Conservation (phyloP, 805 yeast genomes). For the Zygosaccharomyces bisporus region DNA sequence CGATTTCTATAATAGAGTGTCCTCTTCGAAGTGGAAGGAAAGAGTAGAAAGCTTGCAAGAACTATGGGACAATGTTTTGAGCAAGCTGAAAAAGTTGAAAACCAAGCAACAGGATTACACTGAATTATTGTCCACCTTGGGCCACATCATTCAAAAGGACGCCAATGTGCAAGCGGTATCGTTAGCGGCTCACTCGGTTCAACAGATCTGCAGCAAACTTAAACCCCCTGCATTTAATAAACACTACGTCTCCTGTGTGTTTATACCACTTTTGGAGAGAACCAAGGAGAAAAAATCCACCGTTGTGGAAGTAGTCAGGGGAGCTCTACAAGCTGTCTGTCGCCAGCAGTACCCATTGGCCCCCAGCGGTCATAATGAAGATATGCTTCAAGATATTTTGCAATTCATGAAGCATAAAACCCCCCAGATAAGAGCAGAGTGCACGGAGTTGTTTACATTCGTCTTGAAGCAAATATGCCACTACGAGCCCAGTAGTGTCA, state of each 20-base stretch:
- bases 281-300: slow-evolving; percentile 82
- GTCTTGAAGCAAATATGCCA: slow-evolving; percentile 49
- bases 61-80: slow-evolving; percentile 40
- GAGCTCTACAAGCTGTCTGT: slow-evolving; percentile 64
- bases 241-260: slow-evolving; percentile 46
- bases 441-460: slow-evolving; percentile 60
- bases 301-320: slow-evolving; percentile 66
- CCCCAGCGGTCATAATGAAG: slow-evolving; percentile 23
- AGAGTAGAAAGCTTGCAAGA: slow-evolving; percentile 81
- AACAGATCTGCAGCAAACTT: slow-evolving; percentile 62
- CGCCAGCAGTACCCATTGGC: slow-evolving; percentile 41
- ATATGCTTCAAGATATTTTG: slow-evolving; percentile 55
- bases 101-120: slow-evolving; percentile 56
- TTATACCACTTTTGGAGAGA: slow-evolving; percentile 69
- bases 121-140: slow-evolving; percentile 56
- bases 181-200: slow-evolving; percentile 65
- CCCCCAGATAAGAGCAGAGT: slow-evolving; percentile 74
- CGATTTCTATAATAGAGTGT: slow-evolving; percentile 51
- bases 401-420: slow-evolving; percentile 68
- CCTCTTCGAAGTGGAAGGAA: slow-evolving; percentile 83
- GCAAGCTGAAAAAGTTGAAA: slow-evolving; percentile 53
- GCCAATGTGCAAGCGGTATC: slow-evolving; percentile 86
- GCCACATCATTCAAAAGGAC: slow-evolving; percentile 71
- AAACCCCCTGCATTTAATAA: slow-evolving; percentile 47
- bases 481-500: slow-evolving; percentile 16